Evolutionary conservation across 2,329 filamentous ascomycete genomes (phyloP), one percentile per base, ranked within the genome.

Genomic region (Escovopsis sp.): DNA sequence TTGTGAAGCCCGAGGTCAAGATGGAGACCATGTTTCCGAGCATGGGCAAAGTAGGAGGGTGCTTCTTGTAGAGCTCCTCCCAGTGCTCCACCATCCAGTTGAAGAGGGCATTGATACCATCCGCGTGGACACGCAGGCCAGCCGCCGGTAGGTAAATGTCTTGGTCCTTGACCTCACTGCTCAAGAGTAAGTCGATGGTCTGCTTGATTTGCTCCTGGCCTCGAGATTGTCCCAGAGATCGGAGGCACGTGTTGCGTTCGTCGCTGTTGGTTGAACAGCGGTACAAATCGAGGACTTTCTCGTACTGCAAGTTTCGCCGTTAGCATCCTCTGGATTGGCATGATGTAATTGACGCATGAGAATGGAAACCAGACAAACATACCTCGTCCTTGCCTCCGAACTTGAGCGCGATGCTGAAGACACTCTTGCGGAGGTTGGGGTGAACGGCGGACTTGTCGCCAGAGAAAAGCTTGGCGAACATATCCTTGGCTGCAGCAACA

Each of bases 81-180:
- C 89, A 96, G 65, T 94, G 91, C 51, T 79, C 71, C 58, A 80
- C 83, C 68, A 94, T 71, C 84, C 85, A 96, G 15, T 60, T 63
- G 73, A 83, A 95, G 44, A 94, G 72, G 7, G 83, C 83, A 44
- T 83, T 69, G 43, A 94, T 82, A 51, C 89, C 89, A 36, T 79
- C 77, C 7, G 77, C 67, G 57, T 93, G 85, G 42, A 75, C 75
- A 45, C 88, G 77, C 26, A 96, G 73, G 7, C 84, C 84, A 32
- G 77, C 75, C 34, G 91, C 75, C 1, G 89, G 88, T 58, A 94
- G 78, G 66, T 94, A 95, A 49, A 95, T 80, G 60, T 96, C 89
- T 62, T 95, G 89, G 49, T 84, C 86, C 69, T 93, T 94, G 63
- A 95, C 82, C 51, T 94, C 82, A 47, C 80, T 77, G 59, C 78